Conservation (phyloP, 2,329 filamentous ascomycete species). For the Malbranchea cinnamomea region DNA sequence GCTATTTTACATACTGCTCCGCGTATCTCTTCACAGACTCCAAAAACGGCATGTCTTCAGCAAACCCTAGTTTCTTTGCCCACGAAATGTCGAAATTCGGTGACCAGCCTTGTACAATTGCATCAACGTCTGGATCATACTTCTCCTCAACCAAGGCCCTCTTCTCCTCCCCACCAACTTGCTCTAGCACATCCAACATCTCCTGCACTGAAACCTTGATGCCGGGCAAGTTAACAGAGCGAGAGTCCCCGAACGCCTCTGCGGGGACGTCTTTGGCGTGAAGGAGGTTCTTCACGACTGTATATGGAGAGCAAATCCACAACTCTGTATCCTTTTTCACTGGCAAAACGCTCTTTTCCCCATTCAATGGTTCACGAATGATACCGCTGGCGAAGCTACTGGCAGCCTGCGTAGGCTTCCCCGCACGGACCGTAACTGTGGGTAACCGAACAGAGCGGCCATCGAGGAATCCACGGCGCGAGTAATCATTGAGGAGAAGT, state of each 20-base stretch:
- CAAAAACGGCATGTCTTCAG: constrained; percentile 25
- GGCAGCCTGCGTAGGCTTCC: constrained; percentile 36
- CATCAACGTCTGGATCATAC: constrained; percentile 38
- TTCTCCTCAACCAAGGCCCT: constrained; percentile 39
- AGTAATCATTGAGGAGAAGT: constrained; percentile 37
- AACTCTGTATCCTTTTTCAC: constrained; percentile 37
- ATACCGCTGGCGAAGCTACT: constrained; percentile 39
- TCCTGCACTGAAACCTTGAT: constrained; percentile 43
- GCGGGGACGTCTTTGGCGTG: constrained; percentile 35
- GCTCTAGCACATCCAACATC: constrained; percentile 43
- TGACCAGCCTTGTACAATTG: constrained; percentile 46
- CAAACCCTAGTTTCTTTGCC: constrained; percentile 36
- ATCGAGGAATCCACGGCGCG: constrained; percentile 35
- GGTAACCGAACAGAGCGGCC: constrained; percentile 33
- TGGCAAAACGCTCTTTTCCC: constrained; percentile 36
- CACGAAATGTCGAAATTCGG: constrained; percentile 40
- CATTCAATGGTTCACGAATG: constrained; percentile 38
- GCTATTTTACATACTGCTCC: constrained; percentile 17
- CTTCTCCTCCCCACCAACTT: constrained; percentile 41
- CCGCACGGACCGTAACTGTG: constrained; percentile 37
- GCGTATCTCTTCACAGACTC: constrained; percentile 28
- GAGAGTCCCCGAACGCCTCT: constrained; percentile 38
- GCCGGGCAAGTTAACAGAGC: constrained; percentile 41
- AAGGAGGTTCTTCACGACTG: constrained; percentile 39
- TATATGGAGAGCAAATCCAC: constrained; percentile 43